Evolutionary conservation across 345 rosid genomes (phyloP).

Genomic region (Eucalyptus pauciflora): DNA sequence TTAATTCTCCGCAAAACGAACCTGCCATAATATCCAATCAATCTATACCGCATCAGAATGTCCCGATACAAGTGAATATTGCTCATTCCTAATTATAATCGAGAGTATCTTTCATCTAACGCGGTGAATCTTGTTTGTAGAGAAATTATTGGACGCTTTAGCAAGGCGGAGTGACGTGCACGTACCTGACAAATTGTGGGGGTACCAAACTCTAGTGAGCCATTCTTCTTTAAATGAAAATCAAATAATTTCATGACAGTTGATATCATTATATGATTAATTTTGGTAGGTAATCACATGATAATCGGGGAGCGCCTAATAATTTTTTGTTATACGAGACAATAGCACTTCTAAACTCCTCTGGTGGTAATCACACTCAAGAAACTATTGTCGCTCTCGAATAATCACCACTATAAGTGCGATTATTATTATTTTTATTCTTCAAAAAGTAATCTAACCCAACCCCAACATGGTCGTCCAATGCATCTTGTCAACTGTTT

Average conservation of each 20-base stretch:
- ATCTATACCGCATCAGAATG: not conserved
- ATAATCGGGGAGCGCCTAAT: not conserved
- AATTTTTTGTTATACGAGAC: not conserved
- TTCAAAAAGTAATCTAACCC: not conserved
- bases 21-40: fast-evolving
- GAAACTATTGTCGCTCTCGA: not conserved
- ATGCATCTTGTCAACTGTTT: not conserved
- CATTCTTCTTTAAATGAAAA: not conserved
- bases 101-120: not conserved
- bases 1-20: not conserved
- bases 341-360: not conserved
- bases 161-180: not conserved
- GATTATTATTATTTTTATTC: no score
- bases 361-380: not conserved
- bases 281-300: not conserved
- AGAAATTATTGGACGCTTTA: not conserved
- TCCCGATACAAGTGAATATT: not conserved
- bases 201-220: not conserved
- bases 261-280: not conserved
- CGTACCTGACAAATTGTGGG: not conserved
- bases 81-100: not conserved
- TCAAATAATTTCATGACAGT: not conserved
- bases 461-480: not conserved
- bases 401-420: not conserved
- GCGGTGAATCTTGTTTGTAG: fast-evolving